Base-by-base conservation (phyloP, 177 flowering plant genomes). In the Telopea speciosissima region DNA sequence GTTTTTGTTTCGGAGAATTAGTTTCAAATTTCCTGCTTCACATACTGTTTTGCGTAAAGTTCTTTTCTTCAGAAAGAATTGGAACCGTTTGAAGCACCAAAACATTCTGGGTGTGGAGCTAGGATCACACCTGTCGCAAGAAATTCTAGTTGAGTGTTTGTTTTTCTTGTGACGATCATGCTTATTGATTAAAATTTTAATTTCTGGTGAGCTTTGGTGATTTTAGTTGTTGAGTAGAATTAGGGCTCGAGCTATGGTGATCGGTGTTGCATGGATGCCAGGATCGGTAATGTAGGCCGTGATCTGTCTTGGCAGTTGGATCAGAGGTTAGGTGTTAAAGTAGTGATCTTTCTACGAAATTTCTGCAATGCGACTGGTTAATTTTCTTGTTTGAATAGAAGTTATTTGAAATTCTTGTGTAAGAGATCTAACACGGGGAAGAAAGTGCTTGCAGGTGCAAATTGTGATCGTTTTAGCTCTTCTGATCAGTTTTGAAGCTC, bases 251-350 rank as follows among this genome's bases (percentile, higher is more conserved):
- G 61, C 25, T 36, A 65, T 71, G 77, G 49, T 42, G 73, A 75
- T 65, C 68, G 70, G 24, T 70, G 45, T 66, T 42, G 24, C 52
- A 8, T 62, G 66, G 78, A 78, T 22, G 21, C 71, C 45, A 40
- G 77, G 73, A 68, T 73, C 58, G 59, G 72, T 70, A 76, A 73
- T 79, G 81, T 65, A 69, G 76, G 71, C 33, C 16, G 52, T n/a
- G 28, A 16, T 68, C 72, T 5, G 14, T 58, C 13, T 65, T 11
- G 63, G 26, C 22, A 14, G 60, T 59, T 26, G 22, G 65, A 63
- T 28, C 54, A 23, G 25, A 74, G 71, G 74, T 70, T 49, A 68
- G 68, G 52, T 16, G 13, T 63, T 59, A 19, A 33, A 24, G 12
- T 12, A 49, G 14, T 28, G 8, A 14, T 69, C 1, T n/a, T 65